phyloP scores from a whole-genome alignment of 2,329 filamentous ascomycete genomes.

The Ceratocystis huliohia region DNA sequence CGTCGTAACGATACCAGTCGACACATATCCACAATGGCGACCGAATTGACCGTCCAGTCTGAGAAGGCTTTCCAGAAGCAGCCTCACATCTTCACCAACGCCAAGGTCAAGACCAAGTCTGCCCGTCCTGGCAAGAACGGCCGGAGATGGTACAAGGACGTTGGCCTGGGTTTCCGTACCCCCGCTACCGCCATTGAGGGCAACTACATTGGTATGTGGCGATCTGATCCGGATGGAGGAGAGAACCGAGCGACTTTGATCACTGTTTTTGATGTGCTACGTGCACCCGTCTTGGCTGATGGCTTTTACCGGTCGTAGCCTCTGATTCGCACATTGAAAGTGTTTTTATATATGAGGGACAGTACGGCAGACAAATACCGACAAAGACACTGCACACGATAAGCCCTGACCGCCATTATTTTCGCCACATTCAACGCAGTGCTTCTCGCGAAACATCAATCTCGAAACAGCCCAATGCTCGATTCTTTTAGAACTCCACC shows the following conservation, averaged over 20 bases:
- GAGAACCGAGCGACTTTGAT: not conserved
- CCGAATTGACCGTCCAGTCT: slow-evolving; percentile 98
- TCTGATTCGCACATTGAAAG: not conserved
- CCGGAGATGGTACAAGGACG: slow-evolving; percentile 96
- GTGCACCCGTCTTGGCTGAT: too few species aligned
- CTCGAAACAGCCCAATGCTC: not conserved
- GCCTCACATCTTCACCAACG: slow-evolving; percentile 99
- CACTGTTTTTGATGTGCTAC: not conserved
- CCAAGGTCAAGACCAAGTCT: slow-evolving; percentile 80
- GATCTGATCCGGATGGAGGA: slow-evolving; percentile 5
- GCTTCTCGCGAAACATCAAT: not conserved
- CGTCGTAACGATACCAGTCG: slow-evolving; percentile 21
- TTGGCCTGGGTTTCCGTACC: slow-evolving; percentile 97
- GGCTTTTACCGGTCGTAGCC: not conserved
- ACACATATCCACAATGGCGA: slow-evolving; percentile 57
- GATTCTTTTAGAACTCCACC: not conserved
- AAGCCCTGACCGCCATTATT: not conserved
- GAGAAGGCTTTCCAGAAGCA: slow-evolving; percentile 99
- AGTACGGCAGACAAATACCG: not conserved
- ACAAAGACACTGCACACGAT: not conserved
- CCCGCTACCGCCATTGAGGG: slow-evolving; percentile 98
- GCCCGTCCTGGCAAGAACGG: slow-evolving; percentile 80
- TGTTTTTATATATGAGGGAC: not conserved
- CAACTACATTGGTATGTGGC: slow-evolving; percentile 86
- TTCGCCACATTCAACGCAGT: not conserved